These are phyloP conservation scores for Pestalotiopsis sp. DNA, from an alignment of 2,329 filamentous ascomycete genomes.

Conservation along the genomic window DNA sequence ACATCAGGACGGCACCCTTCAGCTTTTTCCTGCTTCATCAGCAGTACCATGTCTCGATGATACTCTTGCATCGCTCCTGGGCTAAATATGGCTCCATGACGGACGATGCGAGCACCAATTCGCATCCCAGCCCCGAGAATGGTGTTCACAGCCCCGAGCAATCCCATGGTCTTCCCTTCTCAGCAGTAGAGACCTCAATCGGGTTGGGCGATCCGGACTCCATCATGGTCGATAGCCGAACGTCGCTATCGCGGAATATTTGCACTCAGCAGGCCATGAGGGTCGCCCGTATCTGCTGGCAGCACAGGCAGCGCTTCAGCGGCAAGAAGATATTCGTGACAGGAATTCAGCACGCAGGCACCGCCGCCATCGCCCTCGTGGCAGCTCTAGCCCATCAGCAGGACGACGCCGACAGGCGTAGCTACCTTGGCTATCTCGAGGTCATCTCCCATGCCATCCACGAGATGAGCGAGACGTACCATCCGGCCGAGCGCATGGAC, in stretches of 20 bases:
- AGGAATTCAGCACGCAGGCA: conserved; percentile 56
- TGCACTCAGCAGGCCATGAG: conserved; percentile 58
- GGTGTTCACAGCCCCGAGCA: conserved; percentile 22
- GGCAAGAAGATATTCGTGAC: conserved; percentile 52
- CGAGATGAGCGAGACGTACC: conserved; percentile 56
- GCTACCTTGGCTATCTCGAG: conserved; percentile 50
- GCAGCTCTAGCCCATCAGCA: conserved; percentile 46
- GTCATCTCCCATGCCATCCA: conserved; percentile 52
- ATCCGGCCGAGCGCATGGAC: conserved; percentile 57
- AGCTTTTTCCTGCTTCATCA: conserved; percentile 58
- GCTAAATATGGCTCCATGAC: conserved; percentile 49
- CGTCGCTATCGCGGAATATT: conserved; percentile 50
- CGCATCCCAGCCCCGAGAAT: conserved; percentile 34
- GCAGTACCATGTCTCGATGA: conserved; percentile 56
- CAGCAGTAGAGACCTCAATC: conserved; percentile 17
- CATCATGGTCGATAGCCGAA: conserved; percentile 43
- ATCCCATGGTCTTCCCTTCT: conserved; percentile 10
- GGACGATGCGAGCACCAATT: conserved; percentile 31
- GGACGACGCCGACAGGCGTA: conserved; percentile 38
- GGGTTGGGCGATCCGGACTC: conserved; percentile 35
- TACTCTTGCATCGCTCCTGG: conserved; percentile 56
- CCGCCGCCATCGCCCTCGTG: conserved; percentile 55
- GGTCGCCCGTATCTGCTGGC: conserved; percentile 56
- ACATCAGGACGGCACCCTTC: conserved; percentile 50
- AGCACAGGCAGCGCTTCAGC: conserved; percentile 54